A percentile compares a stretch with the other conserved stretches of the same genome.
These are phyloP conservation scores for Serendipita sp. DNA, from an alignment of 768 basidiomycete genomes.

Conservation along the genomic window DNA sequence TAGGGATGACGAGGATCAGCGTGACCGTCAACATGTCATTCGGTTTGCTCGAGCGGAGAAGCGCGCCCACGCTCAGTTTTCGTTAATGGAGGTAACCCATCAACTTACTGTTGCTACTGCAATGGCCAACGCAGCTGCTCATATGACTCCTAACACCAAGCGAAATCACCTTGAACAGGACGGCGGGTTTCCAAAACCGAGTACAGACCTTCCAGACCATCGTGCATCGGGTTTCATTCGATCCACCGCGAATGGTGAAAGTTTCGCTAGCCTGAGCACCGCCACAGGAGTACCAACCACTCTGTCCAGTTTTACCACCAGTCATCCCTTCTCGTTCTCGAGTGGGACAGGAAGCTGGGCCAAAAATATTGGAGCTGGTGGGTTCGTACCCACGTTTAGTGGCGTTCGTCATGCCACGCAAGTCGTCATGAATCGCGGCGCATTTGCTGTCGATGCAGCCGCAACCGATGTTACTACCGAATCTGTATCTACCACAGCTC, in stretches of 20 bases:
- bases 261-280: neutral
- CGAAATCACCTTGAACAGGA: neutral
- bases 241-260: neutral
- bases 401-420: constrained; percentile 2
- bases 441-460: neutral
- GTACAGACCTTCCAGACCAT: neutral
- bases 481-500: neutral
- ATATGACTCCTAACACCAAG: neutral
- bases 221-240: neutral
- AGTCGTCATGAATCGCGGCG: constrained; percentile 3
- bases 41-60: neutral
- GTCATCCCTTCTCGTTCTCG: neutral
- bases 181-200: neutral
- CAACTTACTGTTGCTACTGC: constrained; percentile 1
- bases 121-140: neutral
- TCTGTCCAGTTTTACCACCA: neutral
- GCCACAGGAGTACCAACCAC: neutral
- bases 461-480: neutral
- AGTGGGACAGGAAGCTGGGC: neutral
- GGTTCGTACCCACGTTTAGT: neutral
- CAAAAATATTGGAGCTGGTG: neutral
- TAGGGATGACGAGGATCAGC: neutral
- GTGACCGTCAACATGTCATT: neutral
- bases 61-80: neutral
- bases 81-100: constrained; percentile 3